Percentiles rank a stretch among this genome's conserved stretches.
Evolutionary conservation across 495 filamentous ascomycete species (phyloP).

Genomic region (Trichocladium antarcticum): DNA sequence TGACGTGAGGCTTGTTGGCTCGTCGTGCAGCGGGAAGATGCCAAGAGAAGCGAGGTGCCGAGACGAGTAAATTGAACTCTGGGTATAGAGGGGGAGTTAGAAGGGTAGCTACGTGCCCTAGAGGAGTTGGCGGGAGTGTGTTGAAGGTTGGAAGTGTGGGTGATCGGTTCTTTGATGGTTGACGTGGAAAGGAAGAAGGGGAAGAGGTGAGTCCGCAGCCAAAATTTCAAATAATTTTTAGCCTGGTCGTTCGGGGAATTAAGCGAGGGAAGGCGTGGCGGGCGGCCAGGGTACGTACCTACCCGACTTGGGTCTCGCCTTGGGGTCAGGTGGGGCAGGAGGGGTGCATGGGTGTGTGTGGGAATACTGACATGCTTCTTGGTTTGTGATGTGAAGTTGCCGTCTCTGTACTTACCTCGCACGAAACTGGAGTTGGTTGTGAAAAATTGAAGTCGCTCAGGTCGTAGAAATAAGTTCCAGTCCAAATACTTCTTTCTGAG

Average conservation of each 20-base stretch:
- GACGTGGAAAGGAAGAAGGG: slow-evolving; percentile 34
- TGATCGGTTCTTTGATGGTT: slow-evolving; percentile 38
- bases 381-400: too few species aligned
- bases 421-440: too few species aligned
- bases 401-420: too few species aligned
- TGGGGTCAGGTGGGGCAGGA: slow-evolving; percentile 10
- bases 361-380: neutral
- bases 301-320: slow-evolving; percentile 4
- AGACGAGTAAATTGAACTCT: slow-evolving; percentile 42
- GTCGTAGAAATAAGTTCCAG: too few species aligned
- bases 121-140: slow-evolving; percentile 41
- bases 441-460: too few species aligned
- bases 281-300: slow-evolving; percentile 21
- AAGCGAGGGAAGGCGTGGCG: slow-evolving; percentile 27
- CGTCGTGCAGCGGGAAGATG: slow-evolving; percentile 18
- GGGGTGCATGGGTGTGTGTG: slow-evolving; percentile 7
- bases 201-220: slow-evolving; percentile 29
- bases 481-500: too few species aligned
- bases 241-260: slow-evolving; percentile 28
- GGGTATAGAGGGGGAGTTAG: slow-evolving; percentile 49
- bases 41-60: slow-evolving; percentile 21
- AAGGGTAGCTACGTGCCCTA: slow-evolving; percentile 94
- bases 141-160: slow-evolving; percentile 31
- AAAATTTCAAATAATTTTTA: slow-evolving; percentile 43
- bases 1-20: slow-evolving; percentile 28